Conservation (phyloP, 306 rosid species). For the Quercus parvula region DNA sequence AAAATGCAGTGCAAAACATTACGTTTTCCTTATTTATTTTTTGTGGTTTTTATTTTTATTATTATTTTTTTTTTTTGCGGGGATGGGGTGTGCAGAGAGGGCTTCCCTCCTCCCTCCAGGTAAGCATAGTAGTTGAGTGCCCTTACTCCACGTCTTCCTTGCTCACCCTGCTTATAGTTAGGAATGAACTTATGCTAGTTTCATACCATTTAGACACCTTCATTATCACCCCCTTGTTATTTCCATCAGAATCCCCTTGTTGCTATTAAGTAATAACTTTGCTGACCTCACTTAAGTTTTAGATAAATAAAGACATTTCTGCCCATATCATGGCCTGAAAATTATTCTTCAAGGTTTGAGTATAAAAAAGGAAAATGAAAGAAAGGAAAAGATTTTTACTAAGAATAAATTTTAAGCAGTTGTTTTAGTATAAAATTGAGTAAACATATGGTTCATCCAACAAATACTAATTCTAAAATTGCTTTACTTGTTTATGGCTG, state of each 20-base stretch:
- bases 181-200: too few relatives aligned
- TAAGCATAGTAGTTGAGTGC: not conserved
- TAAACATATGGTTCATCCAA: not conserved
- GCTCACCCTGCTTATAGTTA: not conserved
- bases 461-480: not conserved
- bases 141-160: not conserved
- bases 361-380: not conserved
- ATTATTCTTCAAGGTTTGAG: not conserved
- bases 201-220: not conserved
- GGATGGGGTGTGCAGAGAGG: too few relatives aligned
- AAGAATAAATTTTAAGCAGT: not conserved
- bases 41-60: not conserved
- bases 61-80: not conserved
- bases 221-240: not conserved
- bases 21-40: too few relatives aligned
- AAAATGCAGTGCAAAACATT: too few relatives aligned
- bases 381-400: not conserved
- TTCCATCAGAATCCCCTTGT: not conserved
- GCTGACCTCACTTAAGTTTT: too few relatives aligned
- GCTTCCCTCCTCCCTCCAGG: too few relatives aligned
- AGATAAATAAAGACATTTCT: not conserved
- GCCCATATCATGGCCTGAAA: too few relatives aligned
- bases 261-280: not conserved
- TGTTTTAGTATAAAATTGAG: not conserved
- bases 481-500: not conserved